Conservation (phyloP, 768 basidiomycete species). For the Cubamyces sp. region DNA sequence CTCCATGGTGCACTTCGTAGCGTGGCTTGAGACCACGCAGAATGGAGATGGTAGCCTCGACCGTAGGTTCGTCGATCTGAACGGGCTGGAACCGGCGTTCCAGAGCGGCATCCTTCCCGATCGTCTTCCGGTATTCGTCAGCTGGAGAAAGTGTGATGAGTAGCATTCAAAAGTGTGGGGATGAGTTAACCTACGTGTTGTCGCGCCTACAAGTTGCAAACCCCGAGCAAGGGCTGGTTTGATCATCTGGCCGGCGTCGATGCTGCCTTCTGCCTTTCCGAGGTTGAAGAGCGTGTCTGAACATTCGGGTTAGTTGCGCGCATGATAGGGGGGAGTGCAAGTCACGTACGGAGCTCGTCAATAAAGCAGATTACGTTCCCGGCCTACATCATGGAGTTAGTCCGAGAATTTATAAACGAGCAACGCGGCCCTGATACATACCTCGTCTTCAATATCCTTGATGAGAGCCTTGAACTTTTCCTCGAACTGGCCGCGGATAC, state of each 20-base stretch:
- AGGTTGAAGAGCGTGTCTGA: slow-evolving; percentile 82
- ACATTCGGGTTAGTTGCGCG: background rate
- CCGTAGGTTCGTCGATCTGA: slow-evolving; percentile 84
- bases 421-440: slow-evolving; percentile 29
- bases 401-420: background rate
- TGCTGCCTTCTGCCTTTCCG: slow-evolving; percentile 89
- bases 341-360: slow-evolving; percentile 84
- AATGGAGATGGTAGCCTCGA: slow-evolving; percentile 84
- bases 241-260: slow-evolving; percentile 93
- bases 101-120: slow-evolving; percentile 89
- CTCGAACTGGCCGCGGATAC: slow-evolving; percentile 91
- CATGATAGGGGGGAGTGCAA: background rate
- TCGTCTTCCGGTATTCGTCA: slow-evolving; percentile 90
- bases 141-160: slow-evolving; percentile 42
- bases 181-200: slow-evolving; percentile 63
- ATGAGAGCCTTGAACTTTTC: slow-evolving; percentile 91
- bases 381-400: slow-evolving; percentile 36
- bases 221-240: slow-evolving; percentile 90
- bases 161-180: background rate
- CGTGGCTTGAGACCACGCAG: slow-evolving; percentile 81
- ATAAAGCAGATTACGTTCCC: slow-evolving; percentile 91
- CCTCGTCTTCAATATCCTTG: slow-evolving; percentile 89
- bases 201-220: slow-evolving; percentile 87
- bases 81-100: slow-evolving; percentile 93
- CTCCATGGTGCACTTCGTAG: slow-evolving; percentile 93